A percentile compares a stretch with the other conserved stretches of the same genome.
Conservation (phyloP, 164 flowering plant genomes). For the Aristolochia fimbriata region DNA sequence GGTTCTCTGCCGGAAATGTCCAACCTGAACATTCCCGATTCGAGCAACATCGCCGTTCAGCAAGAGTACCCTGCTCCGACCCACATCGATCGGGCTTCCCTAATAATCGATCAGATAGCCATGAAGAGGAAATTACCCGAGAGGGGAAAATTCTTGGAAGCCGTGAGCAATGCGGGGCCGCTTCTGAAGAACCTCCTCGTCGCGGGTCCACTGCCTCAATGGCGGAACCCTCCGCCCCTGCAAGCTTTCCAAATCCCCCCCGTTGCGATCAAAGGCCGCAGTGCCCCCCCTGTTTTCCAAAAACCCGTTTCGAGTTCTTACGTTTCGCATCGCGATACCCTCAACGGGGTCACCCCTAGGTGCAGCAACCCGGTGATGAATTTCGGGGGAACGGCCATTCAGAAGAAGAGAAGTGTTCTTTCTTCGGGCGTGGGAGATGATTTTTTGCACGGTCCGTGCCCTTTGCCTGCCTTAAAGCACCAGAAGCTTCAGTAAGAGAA, state of each 20-base stretch:
- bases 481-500: conserved; percentile 2
- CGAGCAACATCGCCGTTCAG: conserved; percentile 3
- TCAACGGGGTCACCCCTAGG: not conserved
- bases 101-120: conserved; percentile 31
- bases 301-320: not conserved
- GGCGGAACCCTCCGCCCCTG: conserved; percentile 69
- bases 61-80: not conserved
- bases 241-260: conserved; percentile 40
- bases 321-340: not conserved
- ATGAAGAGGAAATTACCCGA: conserved; percentile 49
- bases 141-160: conserved; percentile 56
- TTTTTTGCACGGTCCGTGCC: not conserved
- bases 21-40: conserved; percentile 23
- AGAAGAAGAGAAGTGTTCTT: conserved; percentile 1
- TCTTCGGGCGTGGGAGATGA: not conserved
- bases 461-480: not conserved
- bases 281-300: not conserved
- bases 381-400: not conserved
- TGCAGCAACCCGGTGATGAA: conserved; percentile 2
- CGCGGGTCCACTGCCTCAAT: conserved; percentile 73
- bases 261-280: conserved; percentile 5
- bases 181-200: conserved; percentile 67
- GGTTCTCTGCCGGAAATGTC: conserved; percentile 48
- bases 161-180: conserved; percentile 75
- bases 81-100: conserved; percentile 9